Conservation (phyloP, 306 rosid genomes). For the Macrotyloma uniflorum region DNA sequence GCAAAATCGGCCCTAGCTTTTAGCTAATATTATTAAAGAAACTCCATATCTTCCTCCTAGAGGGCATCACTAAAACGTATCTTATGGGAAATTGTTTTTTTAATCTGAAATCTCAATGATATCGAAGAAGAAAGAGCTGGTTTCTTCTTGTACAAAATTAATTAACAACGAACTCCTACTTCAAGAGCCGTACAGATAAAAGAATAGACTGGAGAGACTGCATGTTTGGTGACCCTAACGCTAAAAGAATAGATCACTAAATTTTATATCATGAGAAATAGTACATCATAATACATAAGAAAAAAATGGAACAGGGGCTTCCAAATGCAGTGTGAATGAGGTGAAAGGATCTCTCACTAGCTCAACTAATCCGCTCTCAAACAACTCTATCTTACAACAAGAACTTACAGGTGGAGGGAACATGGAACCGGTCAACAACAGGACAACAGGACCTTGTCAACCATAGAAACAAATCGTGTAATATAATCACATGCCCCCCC, state of each 20-base stretch:
- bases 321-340: slow-evolving; percentile 38
- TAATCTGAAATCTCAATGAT: slow-evolving; percentile 21
- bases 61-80: slow-evolving; percentile 35
- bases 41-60: slow-evolving; percentile 29
- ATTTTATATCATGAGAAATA: slow-evolving; percentile 44
- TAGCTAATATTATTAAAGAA: slow-evolving; percentile 25
- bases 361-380: slow-evolving; percentile 57
- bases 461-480: slow-evolving; percentile 31
- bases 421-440: slow-evolving; percentile 35
- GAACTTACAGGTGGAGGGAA: slow-evolving; percentile 29
- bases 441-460: slow-evolving; percentile 32
- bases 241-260: slow-evolving; percentile 36
- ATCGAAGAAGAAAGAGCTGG: slow-evolving; percentile 24
- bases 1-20: slow-evolving; percentile 30
- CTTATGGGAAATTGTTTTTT: slow-evolving; percentile 19
- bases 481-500: slow-evolving; percentile 35
- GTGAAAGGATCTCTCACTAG: slow-evolving; percentile 50
- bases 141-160: slow-evolving; percentile 3
- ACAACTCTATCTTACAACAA: slow-evolving; percentile 58
- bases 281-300: slow-evolving; percentile 53
- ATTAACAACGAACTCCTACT: not conserved
- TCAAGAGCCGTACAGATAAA: not conserved
- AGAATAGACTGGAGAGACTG: slow-evolving; percentile 23
- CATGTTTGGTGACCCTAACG: not conserved
- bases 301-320: slow-evolving; percentile 46